Percentiles rank a stretch among this genome's conserved stretches.
phyloP scores from a whole-genome alignment of 2,329 filamentous ascomycete species.

The Pseudopyrenochaeta lycopersici region DNA sequence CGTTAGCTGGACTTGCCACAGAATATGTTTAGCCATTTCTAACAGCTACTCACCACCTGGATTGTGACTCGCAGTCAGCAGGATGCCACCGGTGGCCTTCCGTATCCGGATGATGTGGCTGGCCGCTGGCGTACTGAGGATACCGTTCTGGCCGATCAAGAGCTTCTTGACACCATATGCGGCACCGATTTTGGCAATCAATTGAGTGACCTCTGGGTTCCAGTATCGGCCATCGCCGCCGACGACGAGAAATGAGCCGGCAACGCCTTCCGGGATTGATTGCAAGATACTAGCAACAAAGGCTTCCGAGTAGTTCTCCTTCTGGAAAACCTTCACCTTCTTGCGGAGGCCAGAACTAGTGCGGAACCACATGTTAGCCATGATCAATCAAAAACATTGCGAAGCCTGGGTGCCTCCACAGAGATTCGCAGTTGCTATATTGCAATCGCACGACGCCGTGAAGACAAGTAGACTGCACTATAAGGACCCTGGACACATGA shows the following conservation, averaged over 20 bases:
- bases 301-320: constrained; percentile 93
- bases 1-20: constrained; percentile 7
- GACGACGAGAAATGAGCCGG: constrained; percentile 92
- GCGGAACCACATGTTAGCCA: constrained; percentile 36
- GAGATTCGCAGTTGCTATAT: constrained; percentile 1
- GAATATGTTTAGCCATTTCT: not conserved
- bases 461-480: not conserved
- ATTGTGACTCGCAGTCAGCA: constrained; percentile 97
- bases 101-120: constrained; percentile 95
- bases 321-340: constrained; percentile 97
- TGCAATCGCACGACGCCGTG: not conserved
- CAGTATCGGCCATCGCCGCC: constrained; percentile 96
- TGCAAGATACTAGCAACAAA: constrained; percentile 94
- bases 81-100: constrained; percentile 94
- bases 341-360: constrained; percentile 94
- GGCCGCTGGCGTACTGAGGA: constrained; percentile 94
- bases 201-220: constrained; percentile 95
- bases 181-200: constrained; percentile 96
- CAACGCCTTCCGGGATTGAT: constrained; percentile 92
- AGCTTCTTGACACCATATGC: constrained; percentile 99
- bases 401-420: not conserved
- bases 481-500: not conserved
- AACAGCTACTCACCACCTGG: constrained; percentile 77
- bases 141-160: constrained; percentile 93
- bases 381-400: constrained; percentile 8